Evolutionary conservation across 2,329 filamentous ascomycete species (phyloP), one percentile per base, ranked within the genome.

Genomic region (Malbranchea zuffiana): DNA sequence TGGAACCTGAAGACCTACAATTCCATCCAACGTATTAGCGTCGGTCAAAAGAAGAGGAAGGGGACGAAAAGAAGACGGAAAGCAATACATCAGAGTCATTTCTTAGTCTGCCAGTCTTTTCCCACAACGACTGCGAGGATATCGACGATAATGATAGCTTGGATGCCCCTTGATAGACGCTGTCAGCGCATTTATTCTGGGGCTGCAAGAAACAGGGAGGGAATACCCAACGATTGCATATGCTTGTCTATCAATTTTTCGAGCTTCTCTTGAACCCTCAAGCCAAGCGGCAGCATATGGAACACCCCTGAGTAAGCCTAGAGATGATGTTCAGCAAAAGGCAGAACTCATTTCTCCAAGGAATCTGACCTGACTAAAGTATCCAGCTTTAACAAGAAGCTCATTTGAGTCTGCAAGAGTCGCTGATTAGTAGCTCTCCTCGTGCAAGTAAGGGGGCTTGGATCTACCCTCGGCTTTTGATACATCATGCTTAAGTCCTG

Each of bases 231-330:
- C 21, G 70, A 72, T 35, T 68, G 67, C 90, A 98, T 98, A 55
- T 95, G 78, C 53, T 81, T 83, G 54, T 95, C 87, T 47, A 98
- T 80, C 7, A 96, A 63, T 7, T 64, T 63, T 53, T 95, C 86
- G 19, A 96, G 66, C 58, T 96, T 98, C 35, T 85, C 74, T 51
- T 94, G 86, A 0, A 96, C 84, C 18, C 85, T 74, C 19, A 85
- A 69, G 0, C 90, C 90, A 0, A 98, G 63, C 0, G 90, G 90
- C 1, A 98, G 69, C 53, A 94, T 71, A 52, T 98, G 90, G 50
- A 95, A 98, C 23, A 96, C 76, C 18, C 90, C 90, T 5, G 87
- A 76, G 54, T 94, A 82, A 13, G 85, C 79, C 76, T 86, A 47
- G 1, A n/a, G n/a, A n/a, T n/a, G n/a, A n/a, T n/a, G 13, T 40